Base-by-base conservation (phyloP, 495 filamentous ascomycete genomes). In the Hypoxylon lienhwacheense region DNA sequence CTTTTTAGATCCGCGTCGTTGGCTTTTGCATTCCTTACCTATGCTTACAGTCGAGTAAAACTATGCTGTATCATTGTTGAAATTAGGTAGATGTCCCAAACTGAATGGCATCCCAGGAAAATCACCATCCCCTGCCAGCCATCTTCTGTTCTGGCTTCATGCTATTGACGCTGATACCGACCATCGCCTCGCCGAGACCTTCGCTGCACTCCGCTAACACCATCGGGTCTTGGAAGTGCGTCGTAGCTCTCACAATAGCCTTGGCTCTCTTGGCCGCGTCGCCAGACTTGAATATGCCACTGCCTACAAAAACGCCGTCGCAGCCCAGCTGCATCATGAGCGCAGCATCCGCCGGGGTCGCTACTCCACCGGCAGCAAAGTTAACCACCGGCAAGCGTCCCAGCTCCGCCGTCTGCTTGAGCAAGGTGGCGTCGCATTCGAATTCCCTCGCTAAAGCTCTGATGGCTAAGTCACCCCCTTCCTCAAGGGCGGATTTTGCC, bases 251-350 rank as follows among this genome's bases (percentile, higher is more conserved):
- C 43, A 98, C 93, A 63, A 98, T 97, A 25, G 93, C 93, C 70
- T 83, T 85, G 5, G 93, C 93, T 60, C 93, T 79, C 80, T 89
- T 85, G 36, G 82, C 78, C 16, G 93, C 87, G 73, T 97, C 84
- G 8, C 91, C 95, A 7, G 80, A 85, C 83, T 98, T 98, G 79
- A 98, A 98, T 70, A 98, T 97, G 29, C 93, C 93, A 35, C 84
- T 88, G 22, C 93, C 93, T 35, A 98, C 93, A 66, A 98, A 98
- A 22, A 98, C 93, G 47, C 93, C 93, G 66, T 98, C 93, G 67
- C 93, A 98, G 51, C 93, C 93, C 46, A 98, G 74, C 74, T 97
- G 91, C 93, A 98, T 98, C 93, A 98, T 98, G 29, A 98, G 78
- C 22, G 93, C 93, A 10, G 93, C 93, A 76, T 98, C 93, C 2